Base-by-base conservation (phyloP, 768 basidiomycete genomes). In the Tephrocybe sp. region DNA sequence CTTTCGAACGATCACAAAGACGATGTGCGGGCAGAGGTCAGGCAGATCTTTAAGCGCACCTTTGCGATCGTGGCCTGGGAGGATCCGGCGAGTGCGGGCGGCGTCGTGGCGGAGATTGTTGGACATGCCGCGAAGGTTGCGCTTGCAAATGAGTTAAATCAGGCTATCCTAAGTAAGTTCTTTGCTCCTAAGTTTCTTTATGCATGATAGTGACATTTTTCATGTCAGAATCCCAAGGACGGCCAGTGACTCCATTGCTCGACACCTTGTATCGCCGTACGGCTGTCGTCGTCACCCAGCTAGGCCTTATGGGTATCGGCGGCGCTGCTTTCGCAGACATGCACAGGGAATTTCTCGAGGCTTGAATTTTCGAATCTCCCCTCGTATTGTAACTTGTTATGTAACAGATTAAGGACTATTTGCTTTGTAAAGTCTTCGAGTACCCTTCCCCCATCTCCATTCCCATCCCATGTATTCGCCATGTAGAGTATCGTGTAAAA, bases 261-360 rank as follows among this genome's bases (percentile, higher is more conserved):
- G 92, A 94, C 63, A 83, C 78, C 47, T 63, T 92, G 48, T 93
- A 88, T 65, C 82, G 90, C 30, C 90, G 90, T 56, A 83, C 86
- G 0, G 72, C 79, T 24, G 83, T 83, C 18, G 82, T 81, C 57
- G 70, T 93, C 17, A 70, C 75, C n/a, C 82, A 90, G 58, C 80
- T 93, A 11, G 90, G 85, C 5, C 62, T 87, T 37, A 64, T 83
- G 55, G 90, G 90, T 10, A 78, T 81, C 10, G 92, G 91, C 11
- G 70, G 80, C 25, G 92, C 92, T 25, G 89, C 88, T 15, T 91
- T 89, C 65, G 88, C 86, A 14, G 91, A 93, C 60, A 79, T 91
- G 74, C 72, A 77, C 24, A 84, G 78, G 59, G 90, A 93, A 61
- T 79, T 92, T 58, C 66, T 90, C 49, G 83, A 88, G 33, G 67